Evolutionary conservation across 202 grass and related monocot genomes (phyloP).

Genomic region (Zizania palustris): DNA sequence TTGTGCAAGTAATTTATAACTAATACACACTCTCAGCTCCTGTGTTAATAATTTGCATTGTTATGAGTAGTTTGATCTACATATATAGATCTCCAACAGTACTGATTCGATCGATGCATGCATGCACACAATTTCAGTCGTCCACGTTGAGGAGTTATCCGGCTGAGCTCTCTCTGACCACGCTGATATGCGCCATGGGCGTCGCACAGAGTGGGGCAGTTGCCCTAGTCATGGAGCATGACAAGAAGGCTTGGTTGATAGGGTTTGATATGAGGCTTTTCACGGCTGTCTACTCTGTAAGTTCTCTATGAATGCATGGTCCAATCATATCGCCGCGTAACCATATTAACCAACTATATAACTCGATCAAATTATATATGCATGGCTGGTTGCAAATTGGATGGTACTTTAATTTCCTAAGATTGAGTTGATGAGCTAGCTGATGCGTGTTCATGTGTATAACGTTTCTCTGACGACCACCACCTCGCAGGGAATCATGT

Average conservation of each 20-base stretch:
- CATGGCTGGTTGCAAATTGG: background rate
- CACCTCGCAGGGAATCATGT: conserved; percentile 70
- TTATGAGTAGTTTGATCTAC: background rate
- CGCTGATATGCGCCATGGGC: conserved; percentile 69
- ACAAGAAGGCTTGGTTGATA: conserved; percentile 69
- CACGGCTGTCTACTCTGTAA: conserved; percentile 82
- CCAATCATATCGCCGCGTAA: no score
- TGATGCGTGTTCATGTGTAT: background rate
- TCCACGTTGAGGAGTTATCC: conserved; percentile 70
- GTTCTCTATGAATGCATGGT: conserved; percentile 27
- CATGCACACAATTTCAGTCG: conserved; percentile 48
- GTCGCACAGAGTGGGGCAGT: conserved; percentile 47
- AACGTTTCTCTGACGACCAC: background rate
- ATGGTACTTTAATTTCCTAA: background rate
- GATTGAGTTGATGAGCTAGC: background rate
- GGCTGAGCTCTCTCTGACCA: conserved; percentile 67
- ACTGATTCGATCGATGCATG: background rate
- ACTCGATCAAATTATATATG: no score
- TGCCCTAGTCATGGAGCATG: conserved; percentile 63
- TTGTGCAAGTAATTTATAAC: conserved; percentile 71
- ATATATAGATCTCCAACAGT: background rate
- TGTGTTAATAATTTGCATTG: background rate
- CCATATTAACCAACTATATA: no score
- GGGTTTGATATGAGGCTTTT: conserved; percentile 79
- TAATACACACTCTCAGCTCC: background rate